Base-by-base conservation (phyloP, 352 stramenopile species). In the Phytophthora crassamura region DNA sequence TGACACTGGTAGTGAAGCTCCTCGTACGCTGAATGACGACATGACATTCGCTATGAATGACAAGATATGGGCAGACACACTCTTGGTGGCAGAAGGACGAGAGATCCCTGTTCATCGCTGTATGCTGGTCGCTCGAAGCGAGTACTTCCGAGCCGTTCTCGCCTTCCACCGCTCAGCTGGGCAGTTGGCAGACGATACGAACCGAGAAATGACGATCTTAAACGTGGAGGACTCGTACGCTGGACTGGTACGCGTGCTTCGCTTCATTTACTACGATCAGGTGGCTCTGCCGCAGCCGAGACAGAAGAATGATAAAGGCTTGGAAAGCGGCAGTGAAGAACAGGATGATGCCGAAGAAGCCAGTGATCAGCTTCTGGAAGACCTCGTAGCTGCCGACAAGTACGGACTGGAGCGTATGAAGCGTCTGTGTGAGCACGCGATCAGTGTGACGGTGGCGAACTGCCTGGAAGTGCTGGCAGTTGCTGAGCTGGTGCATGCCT, bases 211-310 rank as follows among this genome's bases (percentile, higher is more conserved):
- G 22, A 32, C 59, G 6, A 20, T 75, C 30, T 36, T 94, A 1
- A 56, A 64, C n/a, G 82, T 92, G 18, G 80, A 94, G 40, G 80
- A 90, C 16, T 80, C 78, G 18, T 85, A 81, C 48, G 28, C 38
- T 9, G 59, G 57, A 36, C 78, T 90, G 58, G 56, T 78, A 1
- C 80, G 82, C 12, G 75, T 94, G 15, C 70, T 92, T 28, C 59
- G 77, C n/a, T 94, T 90, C 51, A 89, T 94, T 50, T 94, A 94
- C 68, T 79, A 79, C 59, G 84, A 90, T 30, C 72, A 77, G 9
- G 52, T 84, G 22, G 33, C 41, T 9, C 61, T 80, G 14, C 57
- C 52, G 36, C 47, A 34, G 0, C 14, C 36, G 1, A 55, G 56
- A 6, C 45, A 4, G 5, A 56, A 33, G 3, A 16, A 14, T n/a